Percentiles rank a stretch among this genome's conserved stretches.
phyloP scores from a whole-genome alignment of 2,329 filamentous ascomycete genomes.

The Lasiodiplodia citricola region DNA sequence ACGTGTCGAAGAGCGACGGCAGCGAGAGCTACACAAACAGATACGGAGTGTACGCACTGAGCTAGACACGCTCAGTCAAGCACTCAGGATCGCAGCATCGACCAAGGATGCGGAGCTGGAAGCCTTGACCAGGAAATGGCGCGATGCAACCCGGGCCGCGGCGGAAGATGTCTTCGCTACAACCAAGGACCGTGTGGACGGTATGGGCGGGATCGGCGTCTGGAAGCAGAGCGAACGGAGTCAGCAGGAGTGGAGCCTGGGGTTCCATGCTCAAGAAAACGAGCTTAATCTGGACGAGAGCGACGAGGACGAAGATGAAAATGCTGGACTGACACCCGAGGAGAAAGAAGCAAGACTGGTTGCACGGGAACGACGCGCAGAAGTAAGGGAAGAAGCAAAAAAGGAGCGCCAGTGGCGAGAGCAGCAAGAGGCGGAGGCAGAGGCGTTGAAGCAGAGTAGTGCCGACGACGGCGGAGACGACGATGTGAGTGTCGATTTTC shows the following conservation, averaged over 20 bases:
- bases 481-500: constrained; percentile 42
- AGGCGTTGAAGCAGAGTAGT: constrained; percentile 41
- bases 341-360: constrained; percentile 42
- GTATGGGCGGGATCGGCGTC: constrained; percentile 66
- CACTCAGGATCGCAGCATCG: constrained; percentile 48
- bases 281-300: constrained; percentile 33
- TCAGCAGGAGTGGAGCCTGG: constrained; percentile 44
- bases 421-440: constrained; percentile 49
- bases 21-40: constrained; percentile 26
- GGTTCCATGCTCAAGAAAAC: constrained; percentile 41
- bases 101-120: constrained; percentile 61
- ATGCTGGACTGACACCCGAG: constrained; percentile 40
- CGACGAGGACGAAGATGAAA: constrained; percentile 43
- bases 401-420: constrained; percentile 35
- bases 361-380: constrained; percentile 48
- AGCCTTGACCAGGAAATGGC: constrained; percentile 66
- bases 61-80: constrained; percentile 49
- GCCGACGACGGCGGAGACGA: constrained; percentile 43
- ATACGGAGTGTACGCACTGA: constrained; percentile 37
- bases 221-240: constrained; percentile 53
- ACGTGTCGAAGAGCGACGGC: constrained; percentile 15
- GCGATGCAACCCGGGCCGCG: constrained; percentile 62
- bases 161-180: constrained; percentile 71
- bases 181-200: constrained; percentile 64
- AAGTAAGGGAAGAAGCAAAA: constrained; percentile 50